Percentiles rank a stretch among this genome's conserved stretches.
These are phyloP conservation scores for Phoma sp. DNA, from an alignment of 2,329 filamentous ascomycete species.

Conservation along the genomic window DNA sequence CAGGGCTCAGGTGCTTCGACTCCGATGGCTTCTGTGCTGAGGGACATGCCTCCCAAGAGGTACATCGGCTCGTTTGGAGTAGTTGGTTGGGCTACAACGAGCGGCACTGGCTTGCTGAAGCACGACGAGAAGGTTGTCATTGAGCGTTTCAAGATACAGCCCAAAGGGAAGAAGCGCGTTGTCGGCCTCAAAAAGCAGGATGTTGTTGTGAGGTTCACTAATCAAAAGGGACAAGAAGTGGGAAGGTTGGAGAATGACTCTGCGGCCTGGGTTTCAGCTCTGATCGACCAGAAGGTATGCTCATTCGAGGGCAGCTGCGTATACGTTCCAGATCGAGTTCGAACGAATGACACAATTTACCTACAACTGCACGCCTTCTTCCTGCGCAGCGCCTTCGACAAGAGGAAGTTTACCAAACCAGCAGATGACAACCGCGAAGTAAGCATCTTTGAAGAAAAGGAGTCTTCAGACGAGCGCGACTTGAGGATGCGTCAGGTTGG, in stretches of 20 bases:
- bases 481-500: conserved; percentile 84
- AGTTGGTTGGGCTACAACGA: conserved; percentile 89
- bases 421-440: conserved; percentile 73
- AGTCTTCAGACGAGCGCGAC: conserved; percentile 83
- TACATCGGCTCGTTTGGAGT: conserved; percentile 94
- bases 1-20: conserved; percentile 28
- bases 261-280: conserved; percentile 87
- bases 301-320: conserved; percentile 87
- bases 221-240: conserved; percentile 77
- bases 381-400: conserved; percentile 74
- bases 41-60: conserved; percentile 62
- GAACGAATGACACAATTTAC: conserved; percentile 94
- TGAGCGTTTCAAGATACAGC: conserved; percentile 79
- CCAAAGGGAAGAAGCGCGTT: conserved; percentile 53
- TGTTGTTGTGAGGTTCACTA: conserved; percentile 90
- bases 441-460: conserved; percentile 80
- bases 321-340: conserved; percentile 81
- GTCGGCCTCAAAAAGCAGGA: conserved; percentile 74
- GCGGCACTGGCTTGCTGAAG: conserved; percentile 74
- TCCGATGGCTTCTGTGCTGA: conserved; percentile 26
- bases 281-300: conserved; percentile 90
- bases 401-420: conserved; percentile 64
- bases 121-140: conserved; percentile 86
- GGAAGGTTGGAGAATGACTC: conserved; percentile 86
- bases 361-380: conserved; percentile 83